Conservation (phyloP, 805 yeast species). For the Pichia pseudocactophila region DNA sequence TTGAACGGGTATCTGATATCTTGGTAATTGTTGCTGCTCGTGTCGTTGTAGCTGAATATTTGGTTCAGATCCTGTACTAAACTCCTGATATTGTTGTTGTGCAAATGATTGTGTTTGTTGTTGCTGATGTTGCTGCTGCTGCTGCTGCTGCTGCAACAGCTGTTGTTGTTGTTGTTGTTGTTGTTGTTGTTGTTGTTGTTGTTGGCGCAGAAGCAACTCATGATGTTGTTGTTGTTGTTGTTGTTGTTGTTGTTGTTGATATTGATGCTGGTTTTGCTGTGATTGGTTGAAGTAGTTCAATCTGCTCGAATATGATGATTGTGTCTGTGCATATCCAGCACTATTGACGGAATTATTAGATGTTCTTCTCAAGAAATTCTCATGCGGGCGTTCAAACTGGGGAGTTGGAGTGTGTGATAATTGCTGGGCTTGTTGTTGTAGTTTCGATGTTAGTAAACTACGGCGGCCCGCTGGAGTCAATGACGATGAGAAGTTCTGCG, state of each 20-base stretch:
- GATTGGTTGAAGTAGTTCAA: neutral
- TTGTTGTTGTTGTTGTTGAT: constrained; percentile 2
- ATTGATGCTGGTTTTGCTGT: constrained; percentile 5
- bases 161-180: constrained; percentile 11
- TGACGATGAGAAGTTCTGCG: constrained; percentile 5
- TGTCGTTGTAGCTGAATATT: constrained; percentile 5
- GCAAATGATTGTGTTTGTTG: constrained; percentile 12
- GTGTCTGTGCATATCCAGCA: neutral
- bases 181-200: constrained; percentile 5
- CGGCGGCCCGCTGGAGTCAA: constrained; percentile 23
- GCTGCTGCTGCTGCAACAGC: constrained; percentile 6
- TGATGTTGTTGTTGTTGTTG: constrained; percentile 15
- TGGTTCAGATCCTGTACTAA: too few species aligned
- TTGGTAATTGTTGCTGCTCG: constrained; percentile 6
- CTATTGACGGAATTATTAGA: constrained; percentile 1
- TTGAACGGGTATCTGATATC: constrained; percentile 13
- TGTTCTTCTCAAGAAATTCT: constrained; percentile 4
- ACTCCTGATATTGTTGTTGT: constrained; percentile 8
- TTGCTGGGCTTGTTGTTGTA: constrained; percentile 19
- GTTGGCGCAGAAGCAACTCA: constrained; percentile 4
- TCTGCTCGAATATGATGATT: constrained; percentile 3
- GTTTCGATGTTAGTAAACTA: constrained; percentile 23
- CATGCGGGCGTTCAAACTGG: constrained; percentile 5
- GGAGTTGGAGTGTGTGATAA: constrained; percentile 11
- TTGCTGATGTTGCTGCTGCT: constrained; percentile 6